A percentile compares a stretch with the other conserved stretches of the same genome.
phyloP scores from a whole-genome alignment of 345 rosid genomes.

The Lagerstroemia speciosa region DNA sequence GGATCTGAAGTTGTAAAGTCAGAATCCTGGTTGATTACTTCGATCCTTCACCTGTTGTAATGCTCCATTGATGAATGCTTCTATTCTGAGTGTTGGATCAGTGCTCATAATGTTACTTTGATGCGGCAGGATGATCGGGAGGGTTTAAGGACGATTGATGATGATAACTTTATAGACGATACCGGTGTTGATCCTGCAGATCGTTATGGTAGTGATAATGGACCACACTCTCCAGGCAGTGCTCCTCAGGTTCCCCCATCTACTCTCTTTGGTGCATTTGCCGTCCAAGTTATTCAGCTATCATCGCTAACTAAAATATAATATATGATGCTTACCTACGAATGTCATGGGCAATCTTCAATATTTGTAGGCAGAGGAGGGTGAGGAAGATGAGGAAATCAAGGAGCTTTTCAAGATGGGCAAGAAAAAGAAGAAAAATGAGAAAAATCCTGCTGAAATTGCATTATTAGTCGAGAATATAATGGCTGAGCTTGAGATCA shows the following conservation, averaged over 20 bases:
- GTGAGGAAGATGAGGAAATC: constrained; percentile 80
- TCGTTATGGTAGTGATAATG: constrained; percentile 61
- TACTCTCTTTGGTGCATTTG: not conserved
- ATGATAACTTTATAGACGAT: constrained; percentile 90
- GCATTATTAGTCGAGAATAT: constrained; percentile 81
- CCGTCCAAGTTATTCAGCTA: not conserved
- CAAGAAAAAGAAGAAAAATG: constrained; percentile 71
- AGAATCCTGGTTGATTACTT: not conserved
- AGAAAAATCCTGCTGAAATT: constrained; percentile 86
- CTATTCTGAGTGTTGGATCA: not conserved
- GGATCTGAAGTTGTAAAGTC: not conserved
- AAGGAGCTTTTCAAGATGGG: constrained; percentile 81
- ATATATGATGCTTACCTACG: not conserved
- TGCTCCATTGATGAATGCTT: not conserved
- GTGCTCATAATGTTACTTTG: constrained; percentile 1
- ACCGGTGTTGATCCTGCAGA: constrained; percentile 78
- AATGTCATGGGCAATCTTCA: not conserved
- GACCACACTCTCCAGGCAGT: constrained; percentile 48
- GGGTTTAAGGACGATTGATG: constrained; percentile 74
- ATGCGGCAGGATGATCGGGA: constrained; percentile 73
- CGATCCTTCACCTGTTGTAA: not conserved
- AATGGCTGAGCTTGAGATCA: constrained; percentile 96
- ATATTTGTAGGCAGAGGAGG: constrained; percentile 72
- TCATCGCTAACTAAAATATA: not conserved
- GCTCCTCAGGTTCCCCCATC: constrained; percentile 60